Evolutionary conservation across 768 basidiomycete genomes (phyloP).

Genomic region (Rhizopogon vesiculosus): DNA sequence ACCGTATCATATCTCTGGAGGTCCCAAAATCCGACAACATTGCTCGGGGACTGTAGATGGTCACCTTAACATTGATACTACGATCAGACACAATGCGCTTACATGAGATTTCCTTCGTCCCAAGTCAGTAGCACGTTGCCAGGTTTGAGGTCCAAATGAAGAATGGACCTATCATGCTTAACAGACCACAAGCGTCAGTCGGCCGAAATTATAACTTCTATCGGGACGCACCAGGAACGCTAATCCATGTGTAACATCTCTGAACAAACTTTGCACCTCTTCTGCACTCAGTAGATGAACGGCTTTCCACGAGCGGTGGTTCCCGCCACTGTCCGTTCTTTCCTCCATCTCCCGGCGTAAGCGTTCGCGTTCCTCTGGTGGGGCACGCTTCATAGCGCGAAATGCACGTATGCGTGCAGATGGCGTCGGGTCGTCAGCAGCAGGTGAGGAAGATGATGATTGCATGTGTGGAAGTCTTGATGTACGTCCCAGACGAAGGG

Average conservation of each 20-base stretch:
- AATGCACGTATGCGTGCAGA: slow-evolving; percentile 76
- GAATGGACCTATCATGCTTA: slow-evolving; percentile 77
- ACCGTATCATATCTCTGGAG: slow-evolving; percentile 82
- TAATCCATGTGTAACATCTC: slow-evolving; percentile 83
- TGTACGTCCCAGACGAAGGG: slow-evolving; percentile 65
- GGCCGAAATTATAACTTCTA: neutral
- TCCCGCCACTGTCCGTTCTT: slow-evolving; percentile 15
- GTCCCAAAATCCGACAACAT: slow-evolving; percentile 97
- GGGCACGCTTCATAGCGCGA: slow-evolving; percentile 59
- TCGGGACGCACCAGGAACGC: slow-evolving; percentile 66
- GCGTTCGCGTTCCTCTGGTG: slow-evolving; percentile 59
- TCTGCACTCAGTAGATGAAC: slow-evolving; percentile 83
- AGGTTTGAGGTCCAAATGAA: slow-evolving; percentile 93
- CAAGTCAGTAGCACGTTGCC: slow-evolving; percentile 91
- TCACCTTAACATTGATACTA: neutral
- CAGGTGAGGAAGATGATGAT: slow-evolving; percentile 22
- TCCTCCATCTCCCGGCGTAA: slow-evolving; percentile 50
- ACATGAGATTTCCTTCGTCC: slow-evolving; percentile 85
- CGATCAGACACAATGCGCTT: slow-evolving; percentile 18
- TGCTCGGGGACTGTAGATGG: slow-evolving; percentile 65
- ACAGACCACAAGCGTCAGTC: slow-evolving; percentile 7
- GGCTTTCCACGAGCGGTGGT: slow-evolving; percentile 50
- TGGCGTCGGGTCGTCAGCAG: slow-evolving; percentile 44
- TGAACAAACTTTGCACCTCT: slow-evolving; percentile 77
- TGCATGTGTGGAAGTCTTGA: slow-evolving; percentile 39